phyloP scores from a whole-genome alignment of 768 basidiomycete species.

The Suillus brevipes region DNA sequence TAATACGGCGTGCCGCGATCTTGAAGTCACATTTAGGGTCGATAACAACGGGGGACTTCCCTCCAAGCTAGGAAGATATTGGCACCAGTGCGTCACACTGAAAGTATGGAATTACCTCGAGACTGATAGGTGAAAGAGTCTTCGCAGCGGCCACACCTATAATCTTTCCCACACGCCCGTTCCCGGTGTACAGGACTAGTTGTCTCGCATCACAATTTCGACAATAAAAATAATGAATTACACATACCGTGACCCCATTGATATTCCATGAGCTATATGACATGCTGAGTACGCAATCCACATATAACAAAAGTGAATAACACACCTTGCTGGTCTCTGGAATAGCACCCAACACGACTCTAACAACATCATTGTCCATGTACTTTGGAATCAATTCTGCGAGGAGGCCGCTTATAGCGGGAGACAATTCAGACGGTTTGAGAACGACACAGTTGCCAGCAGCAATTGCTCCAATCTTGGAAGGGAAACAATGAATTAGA shows the following conservation, averaged over 20 bases:
- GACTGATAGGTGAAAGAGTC: constrained; percentile 65
- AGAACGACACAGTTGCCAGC: constrained; percentile 72
- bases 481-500: constrained; percentile 19
- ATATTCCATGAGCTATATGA: constrained; percentile 62
- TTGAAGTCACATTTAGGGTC: constrained; percentile 69
- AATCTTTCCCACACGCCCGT: constrained; percentile 61
- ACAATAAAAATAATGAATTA: neutral
- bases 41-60: constrained; percentile 76
- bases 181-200: constrained; percentile 56
- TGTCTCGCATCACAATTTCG: neutral
- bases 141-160: constrained; percentile 77
- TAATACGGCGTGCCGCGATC: constrained; percentile 63
- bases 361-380: constrained; percentile 63
- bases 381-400: constrained; percentile 74
- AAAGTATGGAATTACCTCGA: constrained; percentile 42
- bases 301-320: neutral
- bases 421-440: constrained; percentile 75
- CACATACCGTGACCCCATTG: constrained; percentile 61
- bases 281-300: neutral
- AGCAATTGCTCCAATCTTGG: constrained; percentile 65
- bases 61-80: constrained; percentile 48
- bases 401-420: constrained; percentile 55
- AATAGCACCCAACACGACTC: constrained; percentile 68
- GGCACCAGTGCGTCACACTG: neutral
- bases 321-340: constrained; percentile 60